Evolutionary conservation across 106 monocot species (phyloP).

Genomic region (Dactylorhiza incarnata): DNA sequence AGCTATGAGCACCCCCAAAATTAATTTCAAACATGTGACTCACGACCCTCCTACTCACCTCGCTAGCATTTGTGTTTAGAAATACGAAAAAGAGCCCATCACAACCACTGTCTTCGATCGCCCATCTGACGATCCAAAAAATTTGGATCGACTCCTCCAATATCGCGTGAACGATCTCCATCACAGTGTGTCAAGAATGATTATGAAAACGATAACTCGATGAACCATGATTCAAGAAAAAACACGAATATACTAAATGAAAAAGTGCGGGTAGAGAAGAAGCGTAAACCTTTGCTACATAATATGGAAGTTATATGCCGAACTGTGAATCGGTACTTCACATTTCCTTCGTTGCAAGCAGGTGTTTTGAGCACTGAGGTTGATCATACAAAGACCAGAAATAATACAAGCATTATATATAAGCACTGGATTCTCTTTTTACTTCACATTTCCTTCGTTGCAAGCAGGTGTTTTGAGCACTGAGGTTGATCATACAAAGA

Average conservation of each 20-base stretch:
- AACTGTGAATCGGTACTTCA: background rate
- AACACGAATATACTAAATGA: background rate
- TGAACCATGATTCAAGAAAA: background rate
- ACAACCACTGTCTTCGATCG: too few relatives aligned
- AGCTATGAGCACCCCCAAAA: too few relatives aligned
- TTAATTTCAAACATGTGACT: too few relatives aligned
- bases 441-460: too few relatives aligned
- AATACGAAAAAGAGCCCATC: too few relatives aligned
- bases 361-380: background rate
- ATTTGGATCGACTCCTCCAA: too few relatives aligned
- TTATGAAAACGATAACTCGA: background rate
- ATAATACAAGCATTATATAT: background rate
- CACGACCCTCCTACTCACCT: too few relatives aligned
- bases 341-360: background rate
- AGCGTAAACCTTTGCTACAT: background rate
- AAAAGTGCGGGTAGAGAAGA: background rate
- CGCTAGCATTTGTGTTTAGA: too few relatives aligned
- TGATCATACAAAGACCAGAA: background rate
- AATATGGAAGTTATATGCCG: background rate
- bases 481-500: background rate
- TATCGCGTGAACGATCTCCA: too few relatives aligned
- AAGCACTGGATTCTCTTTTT: slow-evolving; percentile 1
- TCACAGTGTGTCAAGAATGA: background rate
- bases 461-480: slow-evolving; percentile 2
- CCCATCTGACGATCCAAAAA: too few relatives aligned